Evolutionary conservation across 257 asterid genomes (phyloP).

Genomic region (Fraxinus pennsylvanica): DNA sequence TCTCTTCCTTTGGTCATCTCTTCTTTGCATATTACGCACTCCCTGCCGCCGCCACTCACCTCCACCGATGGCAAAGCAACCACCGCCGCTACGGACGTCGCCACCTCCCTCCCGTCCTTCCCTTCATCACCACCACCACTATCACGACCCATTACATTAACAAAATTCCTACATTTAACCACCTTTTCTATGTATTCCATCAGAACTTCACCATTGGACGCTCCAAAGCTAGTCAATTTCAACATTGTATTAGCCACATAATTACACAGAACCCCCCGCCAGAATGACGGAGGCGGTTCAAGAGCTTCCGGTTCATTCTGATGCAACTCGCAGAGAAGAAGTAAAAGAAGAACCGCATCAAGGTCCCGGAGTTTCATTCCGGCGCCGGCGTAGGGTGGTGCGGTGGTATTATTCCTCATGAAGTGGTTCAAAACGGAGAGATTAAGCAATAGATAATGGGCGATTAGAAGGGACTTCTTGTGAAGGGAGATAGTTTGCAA

Average conservation of each 20-base stretch:
- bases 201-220: conserved; percentile 43
- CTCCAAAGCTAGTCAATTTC: conserved; percentile 42
- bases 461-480: conserved; percentile 74
- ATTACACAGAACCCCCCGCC: conserved; percentile 50
- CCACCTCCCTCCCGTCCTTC: conserved; percentile 41
- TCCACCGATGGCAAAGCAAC: conserved; percentile 72
- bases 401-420: conserved; percentile 23
- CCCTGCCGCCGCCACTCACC: conserved; percentile 33
- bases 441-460: conserved; percentile 64
- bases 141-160: conserved; percentile 38
- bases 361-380: conserved; percentile 63
- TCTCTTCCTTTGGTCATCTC: conserved; percentile 77
- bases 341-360: conserved; percentile 69
- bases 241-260: conserved; percentile 44
- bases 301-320: conserved; percentile 50
- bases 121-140: conserved; percentile 21
- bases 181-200: conserved; percentile 54
- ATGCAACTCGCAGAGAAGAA: conserved; percentile 80
- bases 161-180: conserved; percentile 58
- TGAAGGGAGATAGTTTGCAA: conserved; percentile 77
- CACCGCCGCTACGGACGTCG: conserved; percentile 61
- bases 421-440: conserved; percentile 50
- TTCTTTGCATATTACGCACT: conserved; percentile 80
- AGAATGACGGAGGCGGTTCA: conserved; percentile 45
- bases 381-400: conserved; percentile 22